These are phyloP conservation scores for Colletotrichum sp. DNA, from an alignment of 2,329 filamentous ascomycete species.

Conservation along the genomic window DNA sequence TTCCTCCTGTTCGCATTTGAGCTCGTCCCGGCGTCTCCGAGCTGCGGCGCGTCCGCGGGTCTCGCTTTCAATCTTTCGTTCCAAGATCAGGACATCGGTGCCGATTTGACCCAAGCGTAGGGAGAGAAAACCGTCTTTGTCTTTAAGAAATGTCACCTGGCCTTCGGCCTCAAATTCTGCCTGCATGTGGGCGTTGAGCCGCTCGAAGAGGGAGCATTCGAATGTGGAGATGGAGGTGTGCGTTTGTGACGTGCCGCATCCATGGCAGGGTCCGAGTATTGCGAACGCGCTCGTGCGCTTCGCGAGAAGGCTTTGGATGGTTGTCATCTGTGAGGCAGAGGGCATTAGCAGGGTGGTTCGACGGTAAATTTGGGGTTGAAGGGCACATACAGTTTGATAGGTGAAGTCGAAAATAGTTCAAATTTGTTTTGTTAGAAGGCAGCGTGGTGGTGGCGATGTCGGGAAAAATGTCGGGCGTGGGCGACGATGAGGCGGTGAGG, in stretches of 20 bases:
- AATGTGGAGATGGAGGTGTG: fast-evolving
- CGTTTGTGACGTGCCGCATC: background rate
- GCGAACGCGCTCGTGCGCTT: background rate
- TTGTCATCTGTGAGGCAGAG: background rate
- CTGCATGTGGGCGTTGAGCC: background rate
- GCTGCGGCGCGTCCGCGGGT: background rate
- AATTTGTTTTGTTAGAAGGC: background rate
- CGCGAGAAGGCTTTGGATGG: background rate
- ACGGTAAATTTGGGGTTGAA: fast-evolving
- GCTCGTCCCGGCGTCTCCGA: background rate
- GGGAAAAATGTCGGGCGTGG: background rate
- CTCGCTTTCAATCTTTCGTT: background rate
- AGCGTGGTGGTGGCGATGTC: background rate
- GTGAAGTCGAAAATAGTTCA: background rate
- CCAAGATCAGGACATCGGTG: background rate
- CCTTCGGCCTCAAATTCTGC: background rate
- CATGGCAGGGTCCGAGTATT: background rate
- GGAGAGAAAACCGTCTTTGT: fast-evolving
- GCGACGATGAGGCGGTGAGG: background rate
- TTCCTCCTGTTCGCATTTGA: background rate
- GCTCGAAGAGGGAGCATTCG: background rate
- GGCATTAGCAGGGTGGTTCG: background rate
- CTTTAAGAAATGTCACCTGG: background rate
- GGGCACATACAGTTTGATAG: background rate
- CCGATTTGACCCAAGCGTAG: fast-evolving